Conservation (phyloP, 441 rosid genomes). For the Eruca vesicaria region DNA sequence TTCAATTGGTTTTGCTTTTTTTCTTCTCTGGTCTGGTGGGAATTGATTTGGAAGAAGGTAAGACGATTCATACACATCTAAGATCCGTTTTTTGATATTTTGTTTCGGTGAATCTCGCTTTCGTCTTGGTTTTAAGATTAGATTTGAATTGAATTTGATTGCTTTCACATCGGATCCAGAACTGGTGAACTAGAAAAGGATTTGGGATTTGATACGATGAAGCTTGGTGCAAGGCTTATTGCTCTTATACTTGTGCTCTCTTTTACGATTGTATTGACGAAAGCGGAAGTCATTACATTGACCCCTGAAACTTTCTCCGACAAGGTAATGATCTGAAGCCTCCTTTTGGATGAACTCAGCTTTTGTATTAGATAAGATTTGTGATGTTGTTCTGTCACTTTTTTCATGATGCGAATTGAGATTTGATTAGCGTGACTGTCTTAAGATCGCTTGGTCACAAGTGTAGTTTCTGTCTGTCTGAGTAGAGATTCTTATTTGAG, state of each 20-base stretch:
- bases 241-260: conserved; percentile 31
- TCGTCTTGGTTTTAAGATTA: background rate
- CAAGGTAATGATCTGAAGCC: conserved; percentile 50
- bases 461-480: background rate
- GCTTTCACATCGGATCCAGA: background rate
- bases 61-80: conserved; percentile 16
- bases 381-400: background rate
- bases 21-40: background rate
- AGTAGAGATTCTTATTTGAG: background rate
- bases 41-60: conserved; percentile 4
- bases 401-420: background rate
- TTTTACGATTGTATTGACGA: conserved; percentile 25
- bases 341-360: background rate
- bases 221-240: conserved; percentile 16
- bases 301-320: conserved; percentile 89
- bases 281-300: conserved; percentile 83
- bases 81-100: background rate
- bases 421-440: background rate
- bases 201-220: conserved; percentile 33
- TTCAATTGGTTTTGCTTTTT: background rate
- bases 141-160: background rate
- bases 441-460: background rate
- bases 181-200: background rate
- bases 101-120: background rate
- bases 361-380: background rate